Conservation (phyloP, 495 filamentous ascomycete genomes). For the Aspergillus mulundensis region DNA sequence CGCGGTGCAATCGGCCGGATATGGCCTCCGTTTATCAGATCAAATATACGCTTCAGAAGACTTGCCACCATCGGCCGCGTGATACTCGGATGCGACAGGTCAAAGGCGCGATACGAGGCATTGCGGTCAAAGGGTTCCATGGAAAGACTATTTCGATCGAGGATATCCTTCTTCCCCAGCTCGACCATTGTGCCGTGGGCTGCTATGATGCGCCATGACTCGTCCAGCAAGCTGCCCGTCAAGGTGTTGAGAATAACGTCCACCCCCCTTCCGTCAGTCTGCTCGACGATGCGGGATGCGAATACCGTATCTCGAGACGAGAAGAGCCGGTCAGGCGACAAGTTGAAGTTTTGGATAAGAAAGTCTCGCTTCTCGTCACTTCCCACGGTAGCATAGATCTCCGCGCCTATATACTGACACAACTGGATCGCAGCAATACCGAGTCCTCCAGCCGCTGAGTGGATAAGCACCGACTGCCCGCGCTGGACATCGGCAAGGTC, state of each 20-base stretch:
- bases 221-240: constrained; percentile 28
- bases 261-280: constrained; percentile 24
- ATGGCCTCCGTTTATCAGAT: constrained; percentile 16
- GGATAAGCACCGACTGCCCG: constrained; percentile 39
- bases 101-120: constrained; percentile 21
- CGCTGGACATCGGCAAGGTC: constrained; percentile 26
- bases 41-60: not conserved
- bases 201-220: constrained; percentile 28
- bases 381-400: constrained; percentile 41
- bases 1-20: constrained; percentile 33
- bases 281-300: constrained; percentile 12
- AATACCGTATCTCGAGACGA: constrained; percentile 17
- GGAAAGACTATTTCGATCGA: constrained; percentile 22
- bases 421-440: constrained; percentile 40
- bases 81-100: constrained; percentile 11
- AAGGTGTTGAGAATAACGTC: constrained; percentile 34
- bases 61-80: not conserved
- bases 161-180: constrained; percentile 31
- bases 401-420: constrained; percentile 26
- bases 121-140: constrained; percentile 35
- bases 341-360: constrained; percentile 24
- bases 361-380: constrained; percentile 36
- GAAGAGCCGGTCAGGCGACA: constrained; percentile 27
- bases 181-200: constrained; percentile 30
- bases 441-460: constrained; percentile 39